Evolutionary conservation across 306 rosid species (phyloP), one percentile per base, ranked within the genome.

Genomic region (Cicer bijugum): DNA sequence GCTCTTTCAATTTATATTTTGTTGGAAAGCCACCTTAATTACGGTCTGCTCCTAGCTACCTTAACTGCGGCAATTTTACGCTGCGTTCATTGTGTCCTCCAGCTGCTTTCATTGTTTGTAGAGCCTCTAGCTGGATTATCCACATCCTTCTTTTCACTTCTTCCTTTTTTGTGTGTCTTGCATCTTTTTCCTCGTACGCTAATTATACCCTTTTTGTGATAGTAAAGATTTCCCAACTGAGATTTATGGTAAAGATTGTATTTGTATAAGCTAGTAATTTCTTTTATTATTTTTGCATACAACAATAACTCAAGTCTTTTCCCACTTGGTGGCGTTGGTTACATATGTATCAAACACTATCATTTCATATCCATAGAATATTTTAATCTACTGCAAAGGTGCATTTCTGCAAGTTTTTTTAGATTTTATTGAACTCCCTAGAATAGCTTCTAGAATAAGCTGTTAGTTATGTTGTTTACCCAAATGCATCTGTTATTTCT

Each of bases 1-100:
- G 15, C 51, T 16, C 61, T 69, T 46, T 37, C 40, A 12, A 69
- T 69, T 69, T 35, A 50, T 51, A 35, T 68, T 47, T 23, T 74
- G 58, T 20, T 67, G 16, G 57, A 51, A 15, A 7, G 57, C 5
- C 7, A 9, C 5, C 23, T 51, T 51, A 51, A 51, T 51, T 51
- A 11, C 1, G 11, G 58, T 16, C 6, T 2, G 8, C 28, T 11
- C 11, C 11, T 52, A 6, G 58, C 58, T 23, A 11, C 28, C 58
- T 8, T 52, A 23, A 52, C 16, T 8, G 58, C 58, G 3, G 7
- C 10, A 16, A 7, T 16, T 52, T 52, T 52, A 6, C 11, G 33
- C 33, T 8, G 11, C 33, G 1, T 52, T 52, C 4, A 16, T 7
- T 52, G 59, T 17, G 20, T 16, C 35, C 35, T 28, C 35, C 35